These are phyloP conservation scores for Penicillium griseofulvum DNA, from an alignment of 2,329 filamentous ascomycete species.

Conservation along the genomic window DNA sequence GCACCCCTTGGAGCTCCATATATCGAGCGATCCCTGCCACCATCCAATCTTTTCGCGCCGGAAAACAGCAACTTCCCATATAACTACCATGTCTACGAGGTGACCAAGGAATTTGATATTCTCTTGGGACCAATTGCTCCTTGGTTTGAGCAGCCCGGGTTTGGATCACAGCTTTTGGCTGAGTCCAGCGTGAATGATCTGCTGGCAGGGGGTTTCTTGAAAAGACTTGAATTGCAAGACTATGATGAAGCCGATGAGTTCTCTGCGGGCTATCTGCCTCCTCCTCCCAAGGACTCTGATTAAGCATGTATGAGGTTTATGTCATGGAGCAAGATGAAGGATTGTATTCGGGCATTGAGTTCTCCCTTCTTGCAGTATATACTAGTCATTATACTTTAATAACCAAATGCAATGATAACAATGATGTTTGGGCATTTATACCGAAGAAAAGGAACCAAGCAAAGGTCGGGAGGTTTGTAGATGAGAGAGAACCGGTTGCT, in stretches of 20 bases:
- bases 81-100: constrained; percentile 52
- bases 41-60: constrained; percentile 43
- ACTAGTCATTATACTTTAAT: neutral
- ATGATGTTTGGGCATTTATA: neutral
- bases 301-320: neutral
- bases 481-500: neutral
- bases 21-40: constrained; percentile 49
- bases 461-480: neutral
- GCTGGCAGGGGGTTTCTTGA: constrained; percentile 34
- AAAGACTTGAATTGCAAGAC: constrained; percentile 19
- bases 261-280: constrained; percentile 19
- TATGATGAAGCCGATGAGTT: constrained; percentile 25
- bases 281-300: constrained; percentile 9
- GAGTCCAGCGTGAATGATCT: constrained; percentile 31
- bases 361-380: neutral
- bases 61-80: constrained; percentile 42
- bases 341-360: neutral
- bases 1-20: constrained; percentile 49
- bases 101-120: constrained; percentile 42
- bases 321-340: too few species aligned
- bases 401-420: neutral
- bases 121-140: constrained; percentile 48
- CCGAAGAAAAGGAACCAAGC: neutral
- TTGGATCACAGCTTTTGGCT: constrained; percentile 41
- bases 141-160: constrained; percentile 53